phyloP scores from a whole-genome alignment of 495 filamentous ascomycete species.

The Corynascus novoguineensis region DNA sequence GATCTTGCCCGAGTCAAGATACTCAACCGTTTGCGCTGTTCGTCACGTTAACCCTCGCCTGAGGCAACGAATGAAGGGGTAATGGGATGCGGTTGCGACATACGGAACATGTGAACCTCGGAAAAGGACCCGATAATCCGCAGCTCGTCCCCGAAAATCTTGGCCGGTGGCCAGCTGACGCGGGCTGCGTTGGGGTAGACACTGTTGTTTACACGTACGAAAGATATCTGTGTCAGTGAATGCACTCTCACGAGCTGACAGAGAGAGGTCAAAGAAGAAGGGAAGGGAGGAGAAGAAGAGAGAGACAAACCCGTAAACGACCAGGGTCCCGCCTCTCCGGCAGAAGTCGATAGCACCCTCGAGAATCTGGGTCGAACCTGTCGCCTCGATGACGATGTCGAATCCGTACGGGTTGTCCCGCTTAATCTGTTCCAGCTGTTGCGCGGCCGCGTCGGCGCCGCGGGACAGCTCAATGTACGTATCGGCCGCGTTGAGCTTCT shows the following conservation, averaged over 20 bases:
- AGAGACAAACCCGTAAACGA: slow-evolving; percentile 45
- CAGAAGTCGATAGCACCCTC: slow-evolving; percentile 67
- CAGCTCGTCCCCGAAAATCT: slow-evolving; percentile 59
- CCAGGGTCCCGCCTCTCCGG: slow-evolving; percentile 61
- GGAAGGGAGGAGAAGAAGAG: neutral
- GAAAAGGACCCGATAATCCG: slow-evolving; percentile 66
- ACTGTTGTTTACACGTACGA: too few relatives aligned
- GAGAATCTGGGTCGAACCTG: slow-evolving; percentile 59
- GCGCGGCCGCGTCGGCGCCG: slow-evolving; percentile 43
- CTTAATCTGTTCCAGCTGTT: slow-evolving; percentile 59
- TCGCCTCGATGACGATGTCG: slow-evolving; percentile 58
- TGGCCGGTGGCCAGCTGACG: slow-evolving; percentile 60
- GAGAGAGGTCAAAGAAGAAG: neutral
- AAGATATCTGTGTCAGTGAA: neutral
- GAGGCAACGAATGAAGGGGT: neutral
- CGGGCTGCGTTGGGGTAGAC: slow-evolving; percentile 58
- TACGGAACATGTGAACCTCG: slow-evolving; percentile 65
- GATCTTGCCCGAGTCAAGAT: slow-evolving; percentile 61
- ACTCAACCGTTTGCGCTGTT: slow-evolving; percentile 57
- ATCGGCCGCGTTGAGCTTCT: slow-evolving; percentile 49
- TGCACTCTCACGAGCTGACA: neutral
- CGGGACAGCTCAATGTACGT: slow-evolving; percentile 59
- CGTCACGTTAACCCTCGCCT: neutral
- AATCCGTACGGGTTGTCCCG: slow-evolving; percentile 64
- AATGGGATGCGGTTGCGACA: slow-evolving; percentile 5